Base-by-base conservation (phyloP, 192 early-diverging fungal species). In the Martensiomyces pterosporus region DNA sequence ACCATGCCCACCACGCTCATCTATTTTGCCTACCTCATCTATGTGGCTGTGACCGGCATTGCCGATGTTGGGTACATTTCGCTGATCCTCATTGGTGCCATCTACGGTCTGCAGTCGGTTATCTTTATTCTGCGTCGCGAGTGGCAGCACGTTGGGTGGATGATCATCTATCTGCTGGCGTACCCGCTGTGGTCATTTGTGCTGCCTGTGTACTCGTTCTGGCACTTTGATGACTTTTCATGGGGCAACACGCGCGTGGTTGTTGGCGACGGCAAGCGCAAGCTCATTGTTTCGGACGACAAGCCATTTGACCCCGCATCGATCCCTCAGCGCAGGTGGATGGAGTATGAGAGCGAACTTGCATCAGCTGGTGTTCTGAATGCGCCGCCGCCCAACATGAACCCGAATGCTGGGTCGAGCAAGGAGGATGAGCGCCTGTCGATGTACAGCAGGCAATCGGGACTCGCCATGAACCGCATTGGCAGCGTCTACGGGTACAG, bases 201-300 rank as follows among this genome's bases (percentile, higher is more conserved):
- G 52, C 81, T 98, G 34, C 94, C 94, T 0, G 58, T 98, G 24
- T 98, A 98, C 60, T 81, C 93, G 2, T 96, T 98, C 83, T 94
- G 92, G 94, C 92, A 97, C 66, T 89, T 94, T 79, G 94, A 97
- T 47, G 94, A 97, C 61, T 98, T 98, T 64, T 91, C 89, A 9
- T 98, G 95, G 95, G 95, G 95, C 62, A 93, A 96, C 59, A 98
- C 95, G 25, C 86, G 88, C 56, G 81, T 85, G 16, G 86, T 88
- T 0, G 80, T 87, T 0, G 88, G 88, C 29, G 81, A 82, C 21
- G 80, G 77, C 23, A 80, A 78, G 38, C 80, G 77, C 49, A 80
- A 85, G 73, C 67, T 86, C 10, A 78, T 81, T 48, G 64, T 80
- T 9, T 66, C 72, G 16, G 89, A 88, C 51, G 85, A 87, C 24